Conservation (phyloP, 768 basidiomycete species). For the Lepiota venenata region DNA sequence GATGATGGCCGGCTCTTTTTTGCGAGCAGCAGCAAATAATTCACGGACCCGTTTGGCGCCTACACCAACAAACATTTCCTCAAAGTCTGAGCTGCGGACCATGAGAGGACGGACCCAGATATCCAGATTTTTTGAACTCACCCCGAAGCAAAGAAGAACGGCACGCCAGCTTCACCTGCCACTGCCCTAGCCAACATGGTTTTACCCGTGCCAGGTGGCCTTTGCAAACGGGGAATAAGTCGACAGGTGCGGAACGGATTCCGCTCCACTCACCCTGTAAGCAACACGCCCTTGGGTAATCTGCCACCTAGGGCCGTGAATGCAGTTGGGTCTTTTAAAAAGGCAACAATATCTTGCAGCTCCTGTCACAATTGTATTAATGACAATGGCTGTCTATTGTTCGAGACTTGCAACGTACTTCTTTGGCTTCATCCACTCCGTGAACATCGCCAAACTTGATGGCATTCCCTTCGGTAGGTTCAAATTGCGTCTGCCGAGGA, state of each 20-base stretch:
- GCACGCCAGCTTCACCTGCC: slow-evolving; percentile 96
- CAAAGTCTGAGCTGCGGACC: slow-evolving; percentile 76
- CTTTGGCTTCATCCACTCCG: slow-evolving; percentile 96
- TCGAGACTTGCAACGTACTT: slow-evolving; percentile 39
- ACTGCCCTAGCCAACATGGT: slow-evolving; percentile 97
- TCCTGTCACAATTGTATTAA: slow-evolving; percentile 48
- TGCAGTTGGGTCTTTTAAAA: slow-evolving; percentile 87
- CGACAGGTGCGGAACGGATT: neutral
- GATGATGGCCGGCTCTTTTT: slow-evolving; percentile 94
- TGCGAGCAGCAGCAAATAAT: slow-evolving; percentile 89
- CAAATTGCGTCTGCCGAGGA: slow-evolving; percentile 77
- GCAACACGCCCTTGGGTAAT: slow-evolving; percentile 88
- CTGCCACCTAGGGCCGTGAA: slow-evolving; percentile 93
- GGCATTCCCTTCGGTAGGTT: slow-evolving; percentile 73
- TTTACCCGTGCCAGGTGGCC: slow-evolving; percentile 93
- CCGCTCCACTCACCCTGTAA: slow-evolving; percentile 56
- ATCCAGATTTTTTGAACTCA: slow-evolving; percentile 25
- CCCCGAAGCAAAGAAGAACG: slow-evolving; percentile 97
- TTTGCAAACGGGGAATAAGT: slow-evolving; percentile 19
- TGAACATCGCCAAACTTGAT: slow-evolving; percentile 96
- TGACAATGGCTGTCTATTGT: neutral
- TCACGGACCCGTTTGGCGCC: slow-evolving; percentile 96
- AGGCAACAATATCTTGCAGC: slow-evolving; percentile 91
- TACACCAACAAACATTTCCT: slow-evolving; percentile 97
- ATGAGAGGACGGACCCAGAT: slow-evolving; percentile 6